These are phyloP conservation scores for Aureobasidium leucospermi DNA, from an alignment of 2,329 filamentous ascomycete species.

Conservation along the genomic window DNA sequence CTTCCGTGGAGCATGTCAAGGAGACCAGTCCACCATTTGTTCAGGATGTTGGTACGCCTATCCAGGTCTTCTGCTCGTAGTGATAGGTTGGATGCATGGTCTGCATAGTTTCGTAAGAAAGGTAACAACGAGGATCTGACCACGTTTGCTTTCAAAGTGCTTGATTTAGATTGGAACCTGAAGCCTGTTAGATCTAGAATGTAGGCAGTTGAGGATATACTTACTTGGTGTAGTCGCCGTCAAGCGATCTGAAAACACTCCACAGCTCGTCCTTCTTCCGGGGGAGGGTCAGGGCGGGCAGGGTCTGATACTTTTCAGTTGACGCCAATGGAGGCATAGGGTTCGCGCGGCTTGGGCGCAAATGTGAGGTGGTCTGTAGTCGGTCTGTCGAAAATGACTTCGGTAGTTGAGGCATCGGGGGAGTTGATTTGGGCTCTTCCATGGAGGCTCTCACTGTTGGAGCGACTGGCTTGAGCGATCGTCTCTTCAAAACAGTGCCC, in stretches of 20 bases:
- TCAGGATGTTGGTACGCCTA: slow-evolving; percentile 67
- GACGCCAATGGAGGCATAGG: slow-evolving; percentile 37
- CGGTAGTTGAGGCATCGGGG: slow-evolving; percentile 35
- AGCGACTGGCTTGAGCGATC: slow-evolving; percentile 3
- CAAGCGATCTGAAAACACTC: slow-evolving; percentile 59
- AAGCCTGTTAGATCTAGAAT: neutral
- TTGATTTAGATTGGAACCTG: slow-evolving; percentile 66
- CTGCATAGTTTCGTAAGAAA: slow-evolving; percentile 64
- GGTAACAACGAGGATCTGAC: slow-evolving; percentile 66
- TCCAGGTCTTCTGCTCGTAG: slow-evolving; percentile 78
- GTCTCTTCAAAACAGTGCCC: slow-evolving; percentile 19
- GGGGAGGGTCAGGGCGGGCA: slow-evolving; percentile 20
- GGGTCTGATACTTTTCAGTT: slow-evolving; percentile 32
- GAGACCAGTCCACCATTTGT: slow-evolving; percentile 84
- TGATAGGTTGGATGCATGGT: slow-evolving; percentile 57
- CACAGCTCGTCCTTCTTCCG: slow-evolving; percentile 63
- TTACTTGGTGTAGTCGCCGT: slow-evolving; percentile 61
- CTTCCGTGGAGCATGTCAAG: slow-evolving; percentile 74
- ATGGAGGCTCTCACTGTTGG: slow-evolving; percentile 8
- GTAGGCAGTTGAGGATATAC: slow-evolving; percentile 19
- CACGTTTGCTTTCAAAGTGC: slow-evolving; percentile 65
- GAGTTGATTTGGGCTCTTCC: slow-evolving; percentile 19
- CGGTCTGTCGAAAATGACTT: slow-evolving; percentile 45
- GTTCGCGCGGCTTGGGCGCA: slow-evolving; percentile 30
- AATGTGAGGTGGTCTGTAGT: slow-evolving; percentile 32